Percentiles rank a stretch among this genome's conserved stretches.
Conservation (phyloP, 139 green algal genomes). For the Zygnema cylindricum region DNA sequence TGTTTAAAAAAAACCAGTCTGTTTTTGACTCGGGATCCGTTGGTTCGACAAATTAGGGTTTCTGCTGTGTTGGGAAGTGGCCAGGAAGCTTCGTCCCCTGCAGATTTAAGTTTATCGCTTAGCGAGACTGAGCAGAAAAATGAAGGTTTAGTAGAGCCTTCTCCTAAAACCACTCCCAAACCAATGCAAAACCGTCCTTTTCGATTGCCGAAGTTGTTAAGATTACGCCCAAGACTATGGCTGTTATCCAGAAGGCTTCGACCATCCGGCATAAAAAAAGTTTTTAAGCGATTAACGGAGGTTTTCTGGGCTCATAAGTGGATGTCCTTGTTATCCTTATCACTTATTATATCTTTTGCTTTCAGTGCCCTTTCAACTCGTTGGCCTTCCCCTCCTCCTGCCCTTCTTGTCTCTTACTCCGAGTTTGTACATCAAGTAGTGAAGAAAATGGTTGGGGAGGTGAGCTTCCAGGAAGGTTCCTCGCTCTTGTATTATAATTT, state of each 20-base stretch:
- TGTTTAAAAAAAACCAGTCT: too few species aligned
- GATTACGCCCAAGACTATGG: neutral
- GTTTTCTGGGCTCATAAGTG: neutral
- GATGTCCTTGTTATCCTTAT: neutral
- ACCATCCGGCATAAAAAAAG: neutral
- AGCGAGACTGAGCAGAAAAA: neutral
- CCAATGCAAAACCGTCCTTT: neutral
- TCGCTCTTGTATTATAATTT: neutral
- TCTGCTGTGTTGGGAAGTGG: neutral
- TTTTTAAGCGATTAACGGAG: neutral
- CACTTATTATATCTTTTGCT: neutral
- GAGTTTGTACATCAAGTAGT: neutral
- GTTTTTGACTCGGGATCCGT: too few species aligned
- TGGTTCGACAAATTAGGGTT: neutral
- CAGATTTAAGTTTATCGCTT: neutral
- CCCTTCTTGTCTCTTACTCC: neutral
- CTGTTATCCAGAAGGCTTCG: neutral
- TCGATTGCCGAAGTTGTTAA: neutral
- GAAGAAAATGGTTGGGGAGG: neutral
- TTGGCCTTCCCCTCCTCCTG: neutral
- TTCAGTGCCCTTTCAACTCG: neutral
- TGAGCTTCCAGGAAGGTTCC: neutral
- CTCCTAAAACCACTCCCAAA: neutral
- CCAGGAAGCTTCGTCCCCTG: neutral
- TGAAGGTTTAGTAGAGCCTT: neutral